Conservation (phyloP, 768 basidiomycete species). For the Phylloporus sp. region DNA sequence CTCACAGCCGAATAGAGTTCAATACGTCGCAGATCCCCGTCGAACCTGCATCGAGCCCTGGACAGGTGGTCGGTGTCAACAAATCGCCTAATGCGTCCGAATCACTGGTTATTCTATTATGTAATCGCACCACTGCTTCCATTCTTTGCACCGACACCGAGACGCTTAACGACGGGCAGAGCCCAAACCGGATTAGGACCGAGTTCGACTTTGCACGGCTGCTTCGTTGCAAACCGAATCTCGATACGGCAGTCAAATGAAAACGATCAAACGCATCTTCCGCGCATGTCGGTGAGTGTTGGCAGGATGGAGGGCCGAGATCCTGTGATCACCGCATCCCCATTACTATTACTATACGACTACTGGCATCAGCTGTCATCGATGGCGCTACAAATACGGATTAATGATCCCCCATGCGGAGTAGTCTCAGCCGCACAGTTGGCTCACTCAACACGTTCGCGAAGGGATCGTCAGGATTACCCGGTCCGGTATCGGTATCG, state of each 20-base stretch:
- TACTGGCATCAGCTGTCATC: slow-evolving; percentile 20
- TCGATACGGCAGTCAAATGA: slow-evolving; percentile 20
- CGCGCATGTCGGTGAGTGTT: slow-evolving; percentile 23
- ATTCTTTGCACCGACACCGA: slow-evolving; percentile 25
- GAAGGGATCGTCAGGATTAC: slow-evolving; percentile 32
- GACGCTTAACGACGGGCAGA: slow-evolving; percentile 19
- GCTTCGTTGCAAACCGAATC: slow-evolving; percentile 25
- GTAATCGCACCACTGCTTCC: slow-evolving; percentile 24
- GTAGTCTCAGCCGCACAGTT: slow-evolving; percentile 12
- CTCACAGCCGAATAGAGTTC: slow-evolving; percentile 11
- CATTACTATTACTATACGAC: slow-evolving; percentile 13
- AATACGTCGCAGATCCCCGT: slow-evolving; percentile 16
- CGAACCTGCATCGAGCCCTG: slow-evolving; percentile 24
- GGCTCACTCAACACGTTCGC: slow-evolving; percentile 22
- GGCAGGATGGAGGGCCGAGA: slow-evolving; percentile 9
- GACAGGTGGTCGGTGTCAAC: slow-evolving; percentile 10
- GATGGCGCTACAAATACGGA: slow-evolving; percentile 18
- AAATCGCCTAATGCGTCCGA: slow-evolving; percentile 1
- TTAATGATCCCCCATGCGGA: slow-evolving; percentile 27
- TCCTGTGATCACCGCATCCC: slow-evolving; percentile 10
- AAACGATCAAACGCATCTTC: slow-evolving; percentile 17
- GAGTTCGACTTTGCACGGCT: slow-evolving; percentile 8
- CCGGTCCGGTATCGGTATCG: slow-evolving; percentile 20
- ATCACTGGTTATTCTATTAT: slow-evolving; percentile 18
- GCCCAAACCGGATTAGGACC: slow-evolving; percentile 9